phyloP scores from a whole-genome alignment of 2,329 filamentous ascomycete species.

The Talaromyces sp. region DNA sequence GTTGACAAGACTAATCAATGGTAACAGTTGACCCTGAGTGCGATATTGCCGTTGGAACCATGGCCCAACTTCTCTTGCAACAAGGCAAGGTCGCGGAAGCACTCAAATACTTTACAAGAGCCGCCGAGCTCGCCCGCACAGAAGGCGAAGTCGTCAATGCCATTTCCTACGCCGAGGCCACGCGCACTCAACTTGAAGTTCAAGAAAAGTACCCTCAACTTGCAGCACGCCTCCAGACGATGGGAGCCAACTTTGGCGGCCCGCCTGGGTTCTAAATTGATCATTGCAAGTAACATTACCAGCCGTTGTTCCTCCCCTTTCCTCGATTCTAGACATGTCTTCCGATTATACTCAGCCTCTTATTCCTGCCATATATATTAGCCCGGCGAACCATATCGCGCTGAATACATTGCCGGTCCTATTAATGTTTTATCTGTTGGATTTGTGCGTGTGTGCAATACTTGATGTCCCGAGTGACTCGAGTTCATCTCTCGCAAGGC shows the following conservation, averaged over 20 bases:
- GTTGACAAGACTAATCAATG: conserved; percentile 14
- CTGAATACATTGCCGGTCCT: neutral
- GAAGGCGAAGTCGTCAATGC: conserved; percentile 96
- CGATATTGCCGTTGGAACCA: conserved; percentile 96
- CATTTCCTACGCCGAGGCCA: conserved; percentile 93
- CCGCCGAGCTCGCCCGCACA: conserved; percentile 87
- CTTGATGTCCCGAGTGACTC: neutral
- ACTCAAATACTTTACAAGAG: conserved; percentile 93
- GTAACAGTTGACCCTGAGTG: conserved; percentile 87
- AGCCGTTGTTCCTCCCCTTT: neutral
- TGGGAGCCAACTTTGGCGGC: conserved; percentile 41
- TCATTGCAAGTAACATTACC: conserved; percentile 1
- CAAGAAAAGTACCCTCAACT: conserved; percentile 81
- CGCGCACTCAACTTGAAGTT: conserved; percentile 88
- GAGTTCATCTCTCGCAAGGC: neutral
- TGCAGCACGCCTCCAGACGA: conserved; percentile 63
- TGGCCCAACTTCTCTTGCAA: conserved; percentile 94
- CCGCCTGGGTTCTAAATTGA: conserved; percentile 27
- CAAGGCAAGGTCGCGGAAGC: conserved; percentile 96
- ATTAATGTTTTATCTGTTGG: neutral
- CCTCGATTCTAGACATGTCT: conserved; percentile 4
- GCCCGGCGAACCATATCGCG: neutral
- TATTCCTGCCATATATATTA: neutral
- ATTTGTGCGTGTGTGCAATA: neutral
- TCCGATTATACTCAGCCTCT: neutral